Evolutionary conservation across 306 rosid genomes (phyloP).

Genomic region (Trifolium pratense): DNA sequence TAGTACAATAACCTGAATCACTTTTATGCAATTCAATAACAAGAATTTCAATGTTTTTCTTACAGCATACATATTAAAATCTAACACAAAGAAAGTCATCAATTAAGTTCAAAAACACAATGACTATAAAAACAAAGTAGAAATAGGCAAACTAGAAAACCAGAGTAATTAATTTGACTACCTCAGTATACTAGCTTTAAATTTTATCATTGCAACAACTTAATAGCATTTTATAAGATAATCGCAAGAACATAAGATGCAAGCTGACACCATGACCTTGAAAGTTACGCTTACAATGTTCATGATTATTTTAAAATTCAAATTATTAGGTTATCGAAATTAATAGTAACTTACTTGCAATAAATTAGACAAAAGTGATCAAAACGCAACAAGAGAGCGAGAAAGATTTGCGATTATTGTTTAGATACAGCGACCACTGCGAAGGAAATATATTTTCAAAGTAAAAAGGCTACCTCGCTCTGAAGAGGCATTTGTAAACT

Average conservation of each 20-base stretch:
- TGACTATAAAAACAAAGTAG: conserved; percentile 22
- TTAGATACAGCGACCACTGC: conserved; percentile 27
- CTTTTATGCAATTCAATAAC: conserved; percentile 33
- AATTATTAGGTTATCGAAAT: neutral
- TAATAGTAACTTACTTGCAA: conserved; percentile 13
- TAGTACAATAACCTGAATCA: conserved; percentile 20
- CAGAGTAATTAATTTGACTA: conserved; percentile 11
- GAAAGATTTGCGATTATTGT: conserved; percentile 12
- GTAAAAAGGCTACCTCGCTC: conserved; percentile 56
- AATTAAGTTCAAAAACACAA: conserved; percentile 38
- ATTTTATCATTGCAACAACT: conserved; percentile 24
- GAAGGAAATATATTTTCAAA: conserved; percentile 21
- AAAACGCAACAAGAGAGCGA: neutral
- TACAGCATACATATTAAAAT: conserved; percentile 17
- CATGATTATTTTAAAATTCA: conserved; percentile 9
- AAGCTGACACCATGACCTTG: conserved; percentile 27
- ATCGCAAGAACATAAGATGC: conserved; percentile 6
- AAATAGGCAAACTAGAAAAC: conserved; percentile 26
- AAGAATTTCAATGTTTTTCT: conserved; percentile 25
- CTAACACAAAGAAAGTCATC: conserved; percentile 27
- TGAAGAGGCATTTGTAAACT: conserved; percentile 50
- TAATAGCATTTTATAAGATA: conserved; percentile 32
- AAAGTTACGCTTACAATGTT: conserved; percentile 16
- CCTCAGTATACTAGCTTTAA: conserved; percentile 25
- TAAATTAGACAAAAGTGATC: conserved; percentile 16